Evolutionary conservation across 1,284 basidiomycete species (phyloP).

Genomic region (Thelephora terrestris): DNA sequence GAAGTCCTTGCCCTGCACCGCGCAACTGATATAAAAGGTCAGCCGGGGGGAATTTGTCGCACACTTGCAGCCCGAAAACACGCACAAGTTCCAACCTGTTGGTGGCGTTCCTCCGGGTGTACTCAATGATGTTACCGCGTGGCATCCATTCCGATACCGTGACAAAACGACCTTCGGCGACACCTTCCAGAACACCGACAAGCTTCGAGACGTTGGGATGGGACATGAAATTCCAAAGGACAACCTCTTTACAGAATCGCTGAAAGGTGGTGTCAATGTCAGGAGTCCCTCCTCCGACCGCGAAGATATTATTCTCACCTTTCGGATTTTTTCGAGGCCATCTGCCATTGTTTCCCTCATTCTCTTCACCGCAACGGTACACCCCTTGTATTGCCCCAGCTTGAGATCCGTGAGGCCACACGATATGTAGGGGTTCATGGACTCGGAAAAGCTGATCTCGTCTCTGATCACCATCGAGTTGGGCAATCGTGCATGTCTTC

Average conservation of each 20-base stretch:
- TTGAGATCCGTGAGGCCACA: background rate
- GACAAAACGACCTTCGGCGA: background rate
- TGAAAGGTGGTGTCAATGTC: background rate
- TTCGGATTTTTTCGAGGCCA: background rate
- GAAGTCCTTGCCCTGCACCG: constrained; percentile 1
- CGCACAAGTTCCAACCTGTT: background rate
- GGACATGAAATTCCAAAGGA: background rate
- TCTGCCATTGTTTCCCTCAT: background rate
- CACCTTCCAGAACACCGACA: background rate
- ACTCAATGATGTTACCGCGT: background rate
- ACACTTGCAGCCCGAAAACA: background rate
- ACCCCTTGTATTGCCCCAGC: background rate
- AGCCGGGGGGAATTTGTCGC: background rate
- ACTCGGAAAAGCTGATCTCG: too few relatives aligned
- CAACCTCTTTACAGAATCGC: constrained; percentile 6
- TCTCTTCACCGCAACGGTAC: background rate
- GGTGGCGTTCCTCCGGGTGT: background rate
- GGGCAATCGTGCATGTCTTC: too few relatives aligned
- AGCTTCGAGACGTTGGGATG: background rate
- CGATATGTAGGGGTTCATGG: background rate
- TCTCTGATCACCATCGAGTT: too few relatives aligned
- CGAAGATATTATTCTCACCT: background rate
- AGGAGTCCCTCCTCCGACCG: background rate
- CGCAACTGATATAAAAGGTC: background rate
- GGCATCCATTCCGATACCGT: background rate